Base-by-base conservation (phyloP, 164 flowering plant species). In the Macadamia tetraphylla region DNA sequence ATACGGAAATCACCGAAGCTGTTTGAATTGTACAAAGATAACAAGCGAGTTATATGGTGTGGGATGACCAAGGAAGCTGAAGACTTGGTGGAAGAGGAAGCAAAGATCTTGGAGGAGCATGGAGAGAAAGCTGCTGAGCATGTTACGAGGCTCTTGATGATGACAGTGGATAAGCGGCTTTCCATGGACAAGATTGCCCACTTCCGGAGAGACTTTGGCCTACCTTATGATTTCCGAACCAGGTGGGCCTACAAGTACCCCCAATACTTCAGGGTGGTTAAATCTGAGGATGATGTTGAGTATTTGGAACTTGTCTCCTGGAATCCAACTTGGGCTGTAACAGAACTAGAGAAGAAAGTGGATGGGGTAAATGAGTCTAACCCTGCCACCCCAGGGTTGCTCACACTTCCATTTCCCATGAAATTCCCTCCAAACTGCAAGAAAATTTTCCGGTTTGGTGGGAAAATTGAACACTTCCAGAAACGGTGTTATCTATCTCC, bases 311-410 rank as follows among this genome's bases (percentile, higher is more conserved):
- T 94, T 69, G 85, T 85, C 13, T 67, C 80, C 31, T 91, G 98
- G 97, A 87, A 84, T 65, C 87, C 96, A 6, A 73, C 68, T 65
- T 91, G 93, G 98, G 96, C 98, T n/a, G 73, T 91, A 30, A 91
- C 97, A 1, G 97, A 91, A 74, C 79, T 91, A 70, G 97, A 94
- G 85, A 91, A 86, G 81, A 85, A 79, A 73, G 76, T 66, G 17
- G 69, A 62, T 10, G 84, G 78, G 55, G 31, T 74, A 15, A 69
- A 8, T 17, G 87, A 75, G n/a, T 64, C 58, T 5, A 59, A 65
- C 32, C 68, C 56, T 17, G 72, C 79, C 66, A 62, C 75, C n/a
- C 94, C 98, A 2, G 93, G 90, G 43, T 56, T 86, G 73, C 90
- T 94, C 31, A 84, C 87, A 1, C 80, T 94, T 48, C 76, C 94